These are phyloP conservation scores for Yamadazyma mexicana DNA, from an alignment of 1,139 yeast species.

Conservation along the genomic window DNA sequence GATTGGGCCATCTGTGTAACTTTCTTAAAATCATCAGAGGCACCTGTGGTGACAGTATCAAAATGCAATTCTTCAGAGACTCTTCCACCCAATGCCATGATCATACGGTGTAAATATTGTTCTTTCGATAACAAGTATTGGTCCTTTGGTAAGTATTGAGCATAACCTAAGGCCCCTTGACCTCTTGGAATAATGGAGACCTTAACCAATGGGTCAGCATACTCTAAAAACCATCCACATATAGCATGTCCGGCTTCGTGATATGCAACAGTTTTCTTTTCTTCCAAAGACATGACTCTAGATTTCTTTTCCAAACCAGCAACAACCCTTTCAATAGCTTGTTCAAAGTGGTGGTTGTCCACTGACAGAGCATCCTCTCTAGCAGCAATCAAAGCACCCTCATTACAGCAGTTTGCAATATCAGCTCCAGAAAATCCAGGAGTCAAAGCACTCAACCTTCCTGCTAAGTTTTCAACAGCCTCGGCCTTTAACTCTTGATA, in stretches of 20 bases:
- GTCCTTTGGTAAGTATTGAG: conserved; percentile 80
- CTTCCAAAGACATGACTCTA: conserved; percentile 65
- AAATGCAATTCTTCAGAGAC: conserved; percentile 78
- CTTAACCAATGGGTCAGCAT: conserved; percentile 74
- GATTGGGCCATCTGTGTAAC: conserved; percentile 76
- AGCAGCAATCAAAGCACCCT: conserved; percentile 81
- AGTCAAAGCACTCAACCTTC: conserved; percentile 73
- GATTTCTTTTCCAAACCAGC: conserved; percentile 80
- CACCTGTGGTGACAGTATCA: conserved; percentile 78
- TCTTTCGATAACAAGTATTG: conserved; percentile 65
- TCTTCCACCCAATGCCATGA: conserved; percentile 80
- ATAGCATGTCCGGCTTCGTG: conserved; percentile 87
- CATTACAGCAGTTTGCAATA: conserved; percentile 81
- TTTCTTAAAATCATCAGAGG: conserved; percentile 78
- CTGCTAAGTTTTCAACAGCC: conserved; percentile 62
- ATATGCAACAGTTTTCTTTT: conserved; percentile 73
- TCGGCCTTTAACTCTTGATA: conserved; percentile 47
- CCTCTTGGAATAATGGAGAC: conserved; percentile 85
- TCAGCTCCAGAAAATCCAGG: conserved; percentile 89
- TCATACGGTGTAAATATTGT: conserved; percentile 71
- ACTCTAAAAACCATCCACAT: conserved; percentile 74
- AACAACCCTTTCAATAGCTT: conserved; percentile 78
- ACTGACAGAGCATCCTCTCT: conserved; percentile 60
- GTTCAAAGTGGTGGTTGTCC: conserved; percentile 65
- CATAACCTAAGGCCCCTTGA: conserved; percentile 82